Evolutionary conservation across 257 asterid genomes (phyloP).

Genomic region (Echium plantagineum): DNA sequence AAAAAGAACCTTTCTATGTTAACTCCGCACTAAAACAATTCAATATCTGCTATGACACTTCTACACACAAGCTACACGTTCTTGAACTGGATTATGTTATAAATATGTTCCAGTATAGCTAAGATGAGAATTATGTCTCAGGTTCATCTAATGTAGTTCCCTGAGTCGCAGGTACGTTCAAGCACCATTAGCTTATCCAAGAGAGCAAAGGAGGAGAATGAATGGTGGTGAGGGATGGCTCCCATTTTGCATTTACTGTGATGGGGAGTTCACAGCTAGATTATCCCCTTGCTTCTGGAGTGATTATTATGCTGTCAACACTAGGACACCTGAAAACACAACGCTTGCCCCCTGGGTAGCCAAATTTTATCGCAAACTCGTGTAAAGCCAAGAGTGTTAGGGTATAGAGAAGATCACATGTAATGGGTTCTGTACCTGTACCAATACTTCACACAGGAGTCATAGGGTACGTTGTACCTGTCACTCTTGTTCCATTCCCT

Average conservation of each 20-base stretch:
- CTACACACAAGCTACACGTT: no score
- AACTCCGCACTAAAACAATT: no score
- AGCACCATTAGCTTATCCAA: conserved; percentile 81
- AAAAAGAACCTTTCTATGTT: no score
- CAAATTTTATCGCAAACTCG: conserved; percentile 36
- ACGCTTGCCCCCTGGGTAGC: conserved; percentile 87
- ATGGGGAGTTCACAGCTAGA: conserved; percentile 35
- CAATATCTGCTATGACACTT: no score
- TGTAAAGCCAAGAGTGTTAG: no score
- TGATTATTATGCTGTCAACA: conserved; percentile 54
- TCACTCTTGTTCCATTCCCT: no score
- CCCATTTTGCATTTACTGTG: conserved; percentile 53
- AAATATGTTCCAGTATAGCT: no score
- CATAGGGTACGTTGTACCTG: no score
- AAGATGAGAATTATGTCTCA: neutral
- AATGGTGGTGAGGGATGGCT: conserved; percentile 84
- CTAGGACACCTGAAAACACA: conserved; percentile 56
- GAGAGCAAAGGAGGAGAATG: conserved; percentile 68
- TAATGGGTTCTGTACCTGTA: no score
- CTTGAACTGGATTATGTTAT: no score
- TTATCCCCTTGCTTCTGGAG: conserved; percentile 67
- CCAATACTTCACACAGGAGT: no score
- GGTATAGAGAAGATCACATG: no score
- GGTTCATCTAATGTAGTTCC: neutral
- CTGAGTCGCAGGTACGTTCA: conserved; percentile 56